phyloP scores from a whole-genome alignment of 2,329 filamentous ascomycete genomes.

The Venturia nashicola region DNA sequence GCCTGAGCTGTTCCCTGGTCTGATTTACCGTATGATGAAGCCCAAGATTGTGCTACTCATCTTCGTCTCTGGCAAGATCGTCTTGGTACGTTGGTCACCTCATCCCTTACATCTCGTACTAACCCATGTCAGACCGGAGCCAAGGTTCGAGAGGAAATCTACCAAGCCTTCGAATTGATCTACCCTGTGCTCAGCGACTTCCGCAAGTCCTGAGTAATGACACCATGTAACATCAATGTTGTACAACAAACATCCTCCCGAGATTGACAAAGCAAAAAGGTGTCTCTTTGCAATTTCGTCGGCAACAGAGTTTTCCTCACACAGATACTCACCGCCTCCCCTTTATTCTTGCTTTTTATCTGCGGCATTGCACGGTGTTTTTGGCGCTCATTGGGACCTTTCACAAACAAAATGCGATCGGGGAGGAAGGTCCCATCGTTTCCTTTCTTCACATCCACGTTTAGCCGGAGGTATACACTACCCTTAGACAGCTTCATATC shows the following conservation, averaged over 20 bases:
- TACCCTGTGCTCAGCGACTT: conserved; percentile 82
- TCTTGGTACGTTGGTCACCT: conserved; percentile 25
- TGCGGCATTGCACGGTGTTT: conserved; percentile 13
- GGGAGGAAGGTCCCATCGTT: not conserved
- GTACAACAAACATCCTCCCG: conserved; percentile 1
- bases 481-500: conserved; percentile 1
- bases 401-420: not conserved
- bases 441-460: not conserved
- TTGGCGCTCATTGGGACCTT: not conserved
- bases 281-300: conserved; percentile 1
- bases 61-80: conserved; percentile 97
- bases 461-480: not conserved
- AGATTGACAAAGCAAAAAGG: not conserved
- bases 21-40: conserved; percentile 99
- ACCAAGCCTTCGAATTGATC: conserved; percentile 45
- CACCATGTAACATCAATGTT: conserved; percentile 7
- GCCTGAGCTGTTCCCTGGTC: conserved; percentile 93
- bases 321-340: not conserved
- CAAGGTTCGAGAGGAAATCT: conserved; percentile 93
- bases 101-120: conserved; percentile 55
- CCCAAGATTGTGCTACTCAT: conserved; percentile 97
- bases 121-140: conserved; percentile 90
- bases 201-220: conserved; percentile 42
- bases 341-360: not conserved
- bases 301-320: not conserved